A percentile compares a stretch with the other conserved stretches of the same genome.
Conservation (phyloP, 805 yeast species). For the Kluyveromyces aestuarii region DNA sequence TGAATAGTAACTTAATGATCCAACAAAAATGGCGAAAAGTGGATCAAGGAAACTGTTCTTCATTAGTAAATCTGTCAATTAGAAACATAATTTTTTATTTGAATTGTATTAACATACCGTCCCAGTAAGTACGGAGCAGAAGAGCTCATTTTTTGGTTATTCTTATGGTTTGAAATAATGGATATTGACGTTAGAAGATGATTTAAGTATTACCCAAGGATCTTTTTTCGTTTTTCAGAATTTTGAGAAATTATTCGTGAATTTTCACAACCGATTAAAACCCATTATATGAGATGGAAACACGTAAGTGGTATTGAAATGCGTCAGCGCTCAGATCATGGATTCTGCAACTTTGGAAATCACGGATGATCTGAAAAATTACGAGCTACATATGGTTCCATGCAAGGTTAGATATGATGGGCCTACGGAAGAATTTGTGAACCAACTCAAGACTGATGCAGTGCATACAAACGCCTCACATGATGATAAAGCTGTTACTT, state of each 20-base stretch:
- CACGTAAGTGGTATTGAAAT: neutral
- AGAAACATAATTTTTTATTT: neutral
- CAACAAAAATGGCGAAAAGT: conserved; percentile 51
- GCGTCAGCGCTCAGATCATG: neutral
- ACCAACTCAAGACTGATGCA: conserved; percentile 9
- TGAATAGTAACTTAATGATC: conserved; percentile 52
- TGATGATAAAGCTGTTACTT: conserved; percentile 11
- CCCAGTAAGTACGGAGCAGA: conserved; percentile 38
- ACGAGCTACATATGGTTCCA: conserved; percentile 16
- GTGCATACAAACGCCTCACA: conserved; percentile 4
- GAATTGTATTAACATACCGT: conserved; percentile 20
- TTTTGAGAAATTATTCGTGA: neutral
- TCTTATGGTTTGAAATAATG: too few species aligned
- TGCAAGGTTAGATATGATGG: conserved; percentile 15
- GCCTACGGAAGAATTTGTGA: conserved; percentile 11
- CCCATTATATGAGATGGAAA: too few species aligned
- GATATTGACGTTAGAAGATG: too few species aligned
- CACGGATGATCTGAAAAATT: neutral
- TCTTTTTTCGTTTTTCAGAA: too few species aligned
- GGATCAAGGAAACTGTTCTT: conserved; percentile 49
- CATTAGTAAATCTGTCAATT: neutral
- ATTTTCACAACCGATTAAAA: too few species aligned
- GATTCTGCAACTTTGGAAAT: neutral
- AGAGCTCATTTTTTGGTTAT: neutral
- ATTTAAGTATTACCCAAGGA: too few species aligned